phyloP scores from a whole-genome alignment of 371 early-diverging fungal genomes.

The Coemansia sp. region DNA sequence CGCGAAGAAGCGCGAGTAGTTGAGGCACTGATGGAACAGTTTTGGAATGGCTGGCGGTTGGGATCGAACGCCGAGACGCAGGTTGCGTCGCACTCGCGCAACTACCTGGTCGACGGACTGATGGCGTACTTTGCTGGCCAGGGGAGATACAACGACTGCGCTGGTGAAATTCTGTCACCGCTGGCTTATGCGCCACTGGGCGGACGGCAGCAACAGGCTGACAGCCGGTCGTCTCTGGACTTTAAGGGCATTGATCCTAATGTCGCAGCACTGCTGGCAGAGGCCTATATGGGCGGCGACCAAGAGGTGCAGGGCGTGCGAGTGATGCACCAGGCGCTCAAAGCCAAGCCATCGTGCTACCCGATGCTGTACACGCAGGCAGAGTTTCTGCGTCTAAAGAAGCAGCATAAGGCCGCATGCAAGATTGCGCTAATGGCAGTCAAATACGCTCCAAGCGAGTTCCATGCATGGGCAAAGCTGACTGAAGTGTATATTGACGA shows the following conservation, averaged over 20 bases:
- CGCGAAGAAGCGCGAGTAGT: conserved; percentile 76
- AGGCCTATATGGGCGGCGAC: conserved; percentile 63
- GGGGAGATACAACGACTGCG: conserved; percentile 70
- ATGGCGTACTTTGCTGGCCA: conserved; percentile 85
- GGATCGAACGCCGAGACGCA: conserved; percentile 93
- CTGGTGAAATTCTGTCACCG: conserved; percentile 74
- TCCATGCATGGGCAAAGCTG: conserved; percentile 90
- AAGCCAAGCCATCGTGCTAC: conserved; percentile 76
- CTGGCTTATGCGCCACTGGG: conserved; percentile 61
- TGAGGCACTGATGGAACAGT: conserved; percentile 79
- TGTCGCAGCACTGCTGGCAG: conserved; percentile 81
- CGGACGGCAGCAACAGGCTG: conserved; percentile 5
- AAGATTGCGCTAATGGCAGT: conserved; percentile 89
- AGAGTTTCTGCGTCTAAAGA: conserved; percentile 80
- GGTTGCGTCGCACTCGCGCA: conserved; percentile 81
- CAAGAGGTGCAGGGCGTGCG: conserved; percentile 90
- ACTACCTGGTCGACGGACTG: conserved; percentile 80
- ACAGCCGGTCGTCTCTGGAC: conserved; percentile 17
- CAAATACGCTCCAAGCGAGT: conserved; percentile 91
- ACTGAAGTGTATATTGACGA: conserved; percentile 87
- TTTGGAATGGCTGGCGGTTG: conserved; percentile 88
- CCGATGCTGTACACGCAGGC: conserved; percentile 83
- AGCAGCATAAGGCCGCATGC: conserved; percentile 73
- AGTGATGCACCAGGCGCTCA: conserved; percentile 77
- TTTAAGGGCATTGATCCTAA: conserved; percentile 70